These are phyloP conservation scores for Arachnopeziza araneosa DNA, from an alignment of 2,329 filamentous ascomycete species.

Conservation along the genomic window DNA sequence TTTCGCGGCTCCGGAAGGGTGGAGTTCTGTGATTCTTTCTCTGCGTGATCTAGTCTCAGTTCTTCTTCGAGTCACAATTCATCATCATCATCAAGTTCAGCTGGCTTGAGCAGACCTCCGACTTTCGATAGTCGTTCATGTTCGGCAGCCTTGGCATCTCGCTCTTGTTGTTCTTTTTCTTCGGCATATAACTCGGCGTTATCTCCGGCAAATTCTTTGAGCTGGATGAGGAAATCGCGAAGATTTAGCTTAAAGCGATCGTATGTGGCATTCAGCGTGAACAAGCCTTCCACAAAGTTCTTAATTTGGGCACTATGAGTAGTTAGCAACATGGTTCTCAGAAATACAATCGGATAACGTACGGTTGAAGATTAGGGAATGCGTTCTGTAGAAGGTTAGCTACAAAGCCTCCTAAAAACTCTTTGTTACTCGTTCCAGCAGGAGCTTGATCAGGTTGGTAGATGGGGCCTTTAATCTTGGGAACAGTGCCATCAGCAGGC, in stretches of 20 bases:
- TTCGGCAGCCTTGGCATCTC: constrained; percentile 80
- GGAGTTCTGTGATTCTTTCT: constrained; percentile 12
- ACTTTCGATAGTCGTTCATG: constrained; percentile 91
- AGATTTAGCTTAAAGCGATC: constrained; percentile 94
- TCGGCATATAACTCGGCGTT: constrained; percentile 91
- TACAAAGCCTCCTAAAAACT: constrained; percentile 86
- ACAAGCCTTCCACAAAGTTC: constrained; percentile 83
- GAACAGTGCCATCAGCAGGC: constrained; percentile 57
- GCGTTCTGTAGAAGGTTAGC: constrained; percentile 79
- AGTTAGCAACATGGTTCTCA: background rate
- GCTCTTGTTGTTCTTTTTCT: constrained; percentile 88
- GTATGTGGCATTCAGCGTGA: constrained; percentile 80
- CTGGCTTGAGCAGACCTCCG: constrained; percentile 90
- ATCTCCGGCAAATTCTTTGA: constrained; percentile 95
- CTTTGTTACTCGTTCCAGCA: constrained; percentile 77
- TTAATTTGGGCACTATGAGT: constrained; percentile 72
- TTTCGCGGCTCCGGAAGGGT: constrained; percentile 10
- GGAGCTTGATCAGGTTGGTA: constrained; percentile 81
- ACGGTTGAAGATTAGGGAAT: constrained; percentile 89
- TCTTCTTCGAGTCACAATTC: constrained; percentile 80
- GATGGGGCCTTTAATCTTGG: constrained; percentile 89
- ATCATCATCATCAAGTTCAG: constrained; percentile 84
- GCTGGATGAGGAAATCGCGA: constrained; percentile 92
- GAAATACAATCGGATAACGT: constrained; percentile 38
- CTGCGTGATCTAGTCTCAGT: constrained; percentile 51